A percentile compares a stretch with the other conserved stretches of the same genome.
Conservation (phyloP, 176 grass and related monocot genomes). For the Olyra latifolia region DNA sequence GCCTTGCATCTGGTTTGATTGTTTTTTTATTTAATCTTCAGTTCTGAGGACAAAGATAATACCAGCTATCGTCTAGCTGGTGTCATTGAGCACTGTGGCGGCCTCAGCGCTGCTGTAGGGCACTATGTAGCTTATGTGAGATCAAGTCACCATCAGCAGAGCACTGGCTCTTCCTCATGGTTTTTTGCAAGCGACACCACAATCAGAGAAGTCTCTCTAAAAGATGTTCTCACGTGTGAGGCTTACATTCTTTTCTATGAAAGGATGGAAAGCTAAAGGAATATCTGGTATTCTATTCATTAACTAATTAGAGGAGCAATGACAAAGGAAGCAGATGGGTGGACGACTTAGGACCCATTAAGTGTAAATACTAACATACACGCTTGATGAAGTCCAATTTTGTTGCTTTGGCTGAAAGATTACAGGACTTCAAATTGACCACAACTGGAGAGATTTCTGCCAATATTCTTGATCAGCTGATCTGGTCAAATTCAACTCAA, state of each 20-base stretch:
- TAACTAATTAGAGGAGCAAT: no score
- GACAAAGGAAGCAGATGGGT: no score
- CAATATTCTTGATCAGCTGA: no score
- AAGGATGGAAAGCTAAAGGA: slow-evolving; percentile 25
- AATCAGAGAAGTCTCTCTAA: slow-evolving; percentile 34
- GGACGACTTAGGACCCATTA: no score
- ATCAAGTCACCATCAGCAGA: background rate
- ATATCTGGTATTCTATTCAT: no score
- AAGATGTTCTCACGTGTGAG: slow-evolving; percentile 45
- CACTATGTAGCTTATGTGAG: slow-evolving; percentile 55
- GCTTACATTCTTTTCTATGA: slow-evolving; percentile 76
- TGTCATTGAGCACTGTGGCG: slow-evolving; percentile 35
- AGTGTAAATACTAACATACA: no score
- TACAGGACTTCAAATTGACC: no score
- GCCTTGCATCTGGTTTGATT: background rate
- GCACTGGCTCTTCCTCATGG: slow-evolving; percentile 30
- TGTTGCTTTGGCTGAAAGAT: no score
- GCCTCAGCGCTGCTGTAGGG: background rate
- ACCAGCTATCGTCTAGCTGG: slow-evolving; percentile 30
- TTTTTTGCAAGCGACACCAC: slow-evolving; percentile 42
- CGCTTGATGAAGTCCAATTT: no score
- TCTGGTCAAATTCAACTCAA: no score
- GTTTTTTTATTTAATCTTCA: slow-evolving; percentile 14
- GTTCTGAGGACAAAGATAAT: background rate
- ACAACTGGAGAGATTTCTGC: no score